Evolutionary conservation across 192 early-diverging fungal species (phyloP).

Genomic region (Backusella westeae): DNA sequence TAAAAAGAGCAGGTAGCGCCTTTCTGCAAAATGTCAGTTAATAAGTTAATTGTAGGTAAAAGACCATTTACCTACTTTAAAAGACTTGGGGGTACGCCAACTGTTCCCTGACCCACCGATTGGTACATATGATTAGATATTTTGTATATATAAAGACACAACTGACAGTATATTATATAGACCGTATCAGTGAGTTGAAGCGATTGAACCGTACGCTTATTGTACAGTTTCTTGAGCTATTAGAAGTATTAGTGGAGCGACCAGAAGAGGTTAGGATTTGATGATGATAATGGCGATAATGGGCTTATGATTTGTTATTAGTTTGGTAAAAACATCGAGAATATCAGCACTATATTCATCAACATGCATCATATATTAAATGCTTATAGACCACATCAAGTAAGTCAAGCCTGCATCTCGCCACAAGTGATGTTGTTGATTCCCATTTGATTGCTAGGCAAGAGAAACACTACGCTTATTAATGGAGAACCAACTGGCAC

Average conservation of each 20-base stretch:
- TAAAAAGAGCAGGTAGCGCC: no score
- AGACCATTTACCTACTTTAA: slow-evolving; percentile 34
- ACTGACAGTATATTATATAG: slow-evolving; percentile 26
- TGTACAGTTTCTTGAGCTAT: slow-evolving; percentile 68
- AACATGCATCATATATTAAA: slow-evolving; percentile 87
- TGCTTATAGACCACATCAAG: slow-evolving; percentile 79
- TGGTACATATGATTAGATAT: neutral
- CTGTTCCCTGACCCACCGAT: slow-evolving; percentile 58
- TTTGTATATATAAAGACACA: neutral
- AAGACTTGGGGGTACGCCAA: slow-evolving; percentile 63
- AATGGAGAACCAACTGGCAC: slow-evolving; percentile 64
- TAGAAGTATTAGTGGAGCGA: slow-evolving; percentile 56
- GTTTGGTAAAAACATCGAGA: slow-evolving; percentile 58
- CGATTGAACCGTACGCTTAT: slow-evolving; percentile 59
- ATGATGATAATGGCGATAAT: neutral
- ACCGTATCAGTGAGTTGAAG: slow-evolving; percentile 65
- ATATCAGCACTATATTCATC: slow-evolving; percentile 67
- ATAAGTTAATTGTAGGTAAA: neutral
- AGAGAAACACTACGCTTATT: slow-evolving; percentile 65
- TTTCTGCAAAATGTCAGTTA: no score
- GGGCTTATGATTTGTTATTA: slow-evolving; percentile 16
- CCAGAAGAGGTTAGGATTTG: slow-evolving; percentile 48
- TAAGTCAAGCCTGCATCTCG: slow-evolving; percentile 12
- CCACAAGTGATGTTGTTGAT: neutral
- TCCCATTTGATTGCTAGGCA: slow-evolving; percentile 27